Percentiles rank a stretch among this genome's conserved stretches.
Evolutionary conservation across 768 basidiomycete species (phyloP).

Genomic region (Amanita pseudoporphyria): DNA sequence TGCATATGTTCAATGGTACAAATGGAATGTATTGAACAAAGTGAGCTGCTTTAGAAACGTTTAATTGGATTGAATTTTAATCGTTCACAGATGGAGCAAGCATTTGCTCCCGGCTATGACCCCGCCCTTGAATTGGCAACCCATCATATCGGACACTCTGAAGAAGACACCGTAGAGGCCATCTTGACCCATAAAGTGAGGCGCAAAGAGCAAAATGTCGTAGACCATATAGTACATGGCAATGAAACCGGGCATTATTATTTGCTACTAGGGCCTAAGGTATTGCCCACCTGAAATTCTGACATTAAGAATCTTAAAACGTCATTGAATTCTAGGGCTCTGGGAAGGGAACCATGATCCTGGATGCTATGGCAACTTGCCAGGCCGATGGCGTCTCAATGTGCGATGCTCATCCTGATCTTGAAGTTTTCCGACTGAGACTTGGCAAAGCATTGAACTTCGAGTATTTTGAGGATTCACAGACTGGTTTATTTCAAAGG

Average conservation of each 20-base stretch:
- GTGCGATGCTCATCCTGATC: conserved; percentile 78
- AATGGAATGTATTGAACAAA: conserved; percentile 72
- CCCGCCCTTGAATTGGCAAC: conserved; percentile 69
- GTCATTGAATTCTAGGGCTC: conserved; percentile 40
- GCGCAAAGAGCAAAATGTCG: conserved; percentile 62
- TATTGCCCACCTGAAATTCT: conserved; percentile 15
- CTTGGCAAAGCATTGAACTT: conserved; percentile 82
- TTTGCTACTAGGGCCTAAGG: conserved; percentile 72
- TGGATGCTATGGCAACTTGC: conserved; percentile 70
- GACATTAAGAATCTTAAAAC: background rate
- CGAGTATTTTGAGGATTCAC: conserved; percentile 79
- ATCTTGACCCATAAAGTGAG: conserved; percentile 54
- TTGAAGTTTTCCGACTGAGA: conserved; percentile 79
- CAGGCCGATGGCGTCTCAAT: conserved; percentile 63
- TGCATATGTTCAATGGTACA: conserved; percentile 72
- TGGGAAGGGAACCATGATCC: conserved; percentile 76
- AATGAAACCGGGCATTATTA: conserved; percentile 65
- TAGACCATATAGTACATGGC: conserved; percentile 76
- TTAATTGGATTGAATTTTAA: conserved; percentile 5
- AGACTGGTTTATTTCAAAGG: conserved; percentile 71
- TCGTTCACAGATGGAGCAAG: conserved; percentile 54
- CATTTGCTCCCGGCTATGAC: conserved; percentile 75
- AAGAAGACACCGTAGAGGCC: conserved; percentile 25
- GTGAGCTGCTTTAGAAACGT: conserved; percentile 24
- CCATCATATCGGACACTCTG: conserved; percentile 25